A percentile compares a stretch with the other conserved stretches of the same genome.
Evolutionary conservation across 2,329 filamentous ascomycete genomes (phyloP).

Genomic region (Microthyrium microscopicum): DNA sequence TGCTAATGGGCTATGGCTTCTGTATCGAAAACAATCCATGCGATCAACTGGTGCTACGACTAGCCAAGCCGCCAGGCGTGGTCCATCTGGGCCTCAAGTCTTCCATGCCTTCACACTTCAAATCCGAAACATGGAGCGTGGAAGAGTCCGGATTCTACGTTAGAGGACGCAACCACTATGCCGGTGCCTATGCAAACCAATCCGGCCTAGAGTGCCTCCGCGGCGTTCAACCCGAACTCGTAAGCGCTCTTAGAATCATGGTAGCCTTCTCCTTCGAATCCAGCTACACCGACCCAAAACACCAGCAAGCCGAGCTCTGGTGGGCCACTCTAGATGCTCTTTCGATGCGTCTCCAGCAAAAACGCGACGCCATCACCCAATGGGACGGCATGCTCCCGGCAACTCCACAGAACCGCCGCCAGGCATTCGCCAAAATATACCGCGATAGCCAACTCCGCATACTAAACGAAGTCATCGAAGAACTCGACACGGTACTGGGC

Average conservation of each 20-base stretch:
- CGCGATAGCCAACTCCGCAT: slow-evolving; percentile 21
- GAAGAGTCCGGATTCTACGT: slow-evolving; percentile 23
- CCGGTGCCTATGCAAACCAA: slow-evolving; percentile 16
- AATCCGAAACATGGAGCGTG: slow-evolving; percentile 16
- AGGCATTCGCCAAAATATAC: slow-evolving; percentile 26
- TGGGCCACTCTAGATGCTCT: slow-evolving; percentile 3
- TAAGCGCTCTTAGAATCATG: slow-evolving; percentile 14
- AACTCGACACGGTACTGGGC: too few species aligned
- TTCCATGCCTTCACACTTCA: slow-evolving; percentile 20
- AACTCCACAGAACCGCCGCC: slow-evolving; percentile 20
- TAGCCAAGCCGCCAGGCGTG: slow-evolving; percentile 22
- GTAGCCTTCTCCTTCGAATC: slow-evolving; percentile 11
- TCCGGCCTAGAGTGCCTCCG: slow-evolving; percentile 16
- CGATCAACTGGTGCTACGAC: slow-evolving; percentile 27
- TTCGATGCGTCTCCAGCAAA: slow-evolving; percentile 17
- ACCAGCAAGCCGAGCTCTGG: slow-evolving; percentile 8
- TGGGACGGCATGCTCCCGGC: slow-evolving; percentile 10
- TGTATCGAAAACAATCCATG: slow-evolving; percentile 29
- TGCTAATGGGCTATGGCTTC: slow-evolving; percentile 37
- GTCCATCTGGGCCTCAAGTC: slow-evolving; percentile 17
- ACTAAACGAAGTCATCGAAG: slow-evolving; percentile 7
- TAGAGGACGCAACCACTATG: slow-evolving; percentile 16
- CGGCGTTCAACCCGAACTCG: slow-evolving; percentile 19
- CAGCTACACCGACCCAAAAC: too few species aligned
- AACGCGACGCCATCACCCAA: slow-evolving; percentile 12